phyloP scores from a whole-genome alignment of 306 rosid genomes.

The Castanea sativa region DNA sequence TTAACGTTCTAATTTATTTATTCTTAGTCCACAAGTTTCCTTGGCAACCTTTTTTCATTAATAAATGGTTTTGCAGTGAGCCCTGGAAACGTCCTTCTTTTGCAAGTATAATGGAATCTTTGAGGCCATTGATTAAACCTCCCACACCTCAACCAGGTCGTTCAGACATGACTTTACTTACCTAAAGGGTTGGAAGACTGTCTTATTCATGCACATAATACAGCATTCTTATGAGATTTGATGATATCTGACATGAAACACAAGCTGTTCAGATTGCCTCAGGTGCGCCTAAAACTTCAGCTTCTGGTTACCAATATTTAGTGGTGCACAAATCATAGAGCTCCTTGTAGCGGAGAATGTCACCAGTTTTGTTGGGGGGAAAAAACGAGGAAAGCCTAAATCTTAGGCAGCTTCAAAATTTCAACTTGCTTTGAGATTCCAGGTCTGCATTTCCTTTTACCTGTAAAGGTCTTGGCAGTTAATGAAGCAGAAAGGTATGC shows the following conservation, averaged over 20 bases:
- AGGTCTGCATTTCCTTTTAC: not conserved
- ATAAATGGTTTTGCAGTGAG: slow-evolving; percentile 60
- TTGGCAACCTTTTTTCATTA: slow-evolving; percentile 7
- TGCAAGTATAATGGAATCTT: slow-evolving; percentile 79
- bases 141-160: slow-evolving; percentile 68
- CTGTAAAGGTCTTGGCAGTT: not conserved
- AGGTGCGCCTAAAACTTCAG: slow-evolving; percentile 43
- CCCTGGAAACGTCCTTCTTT: slow-evolving; percentile 97
- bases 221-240: slow-evolving; percentile 46
- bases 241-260: slow-evolving; percentile 50
- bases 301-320: not conserved
- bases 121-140: slow-evolving; percentile 75
- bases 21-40: not conserved
- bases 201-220: slow-evolving; percentile 60
- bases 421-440: slow-evolving; percentile 2
- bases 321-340: not conserved
- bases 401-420: not conserved
- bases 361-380: not conserved
- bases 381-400: not conserved
- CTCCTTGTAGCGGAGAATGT: not conserved
- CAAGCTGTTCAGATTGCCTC: slow-evolving; percentile 38
- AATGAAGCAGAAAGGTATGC: not conserved
- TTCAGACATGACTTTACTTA: slow-evolving; percentile 45
- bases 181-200: slow-evolving; percentile 46
- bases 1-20: slow-evolving; percentile 6